Base-by-base conservation (phyloP, 2,329 filamentous ascomycete genomes). In the Thielaviopsis populi region DNA sequence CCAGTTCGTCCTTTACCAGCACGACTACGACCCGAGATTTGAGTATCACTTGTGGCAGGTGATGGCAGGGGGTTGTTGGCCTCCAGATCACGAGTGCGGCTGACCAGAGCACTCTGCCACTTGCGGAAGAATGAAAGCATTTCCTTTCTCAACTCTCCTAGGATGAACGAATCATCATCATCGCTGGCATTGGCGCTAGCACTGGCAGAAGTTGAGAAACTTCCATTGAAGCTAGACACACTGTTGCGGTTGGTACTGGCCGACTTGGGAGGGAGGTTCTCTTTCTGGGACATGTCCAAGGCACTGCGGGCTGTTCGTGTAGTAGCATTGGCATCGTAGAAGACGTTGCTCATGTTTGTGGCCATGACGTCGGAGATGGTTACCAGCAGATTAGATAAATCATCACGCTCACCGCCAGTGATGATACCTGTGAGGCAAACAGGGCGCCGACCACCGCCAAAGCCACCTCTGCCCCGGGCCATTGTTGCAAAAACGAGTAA, bases 51-150 rank as follows among this genome's bases (percentile, higher is more conserved):
- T 27, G 41, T 43, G 5, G 59, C 58, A n/a, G 59, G 37, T 8
- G 58, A 33, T 17, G 43, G 59, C 3, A 53, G 19, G 22, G 61
- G 43, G 56, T 66, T 61, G 41, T 27, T 56, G 22, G 50, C 61
- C 37, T 66, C 62, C 11, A 91, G 79, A 42, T 94, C 86, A 19
- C 84, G 82, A 27, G 95, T 76, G 15, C 91, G 82, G 64, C 83
- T 79, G 48, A 89, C 76, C 10, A 96, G 82, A 13, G 78, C 77
- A 5, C 83, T 79, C 69, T 89, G 83, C 92, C 92, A 97, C 68
- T 89, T 86, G 65, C 87, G 84, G 71, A 92, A 95, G 71, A 86
- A 84, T 6, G 79, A 75, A 4, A 95, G 72, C 1, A 85, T 80
- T 63, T 87, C 84, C 67, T 81, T 83, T 75, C 85, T 91, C 69